A percentile compares a stretch with the other conserved stretches of the same genome.
Conservation (phyloP, 2,329 filamentous ascomycete species). For the Botryotinia calthae region DNA sequence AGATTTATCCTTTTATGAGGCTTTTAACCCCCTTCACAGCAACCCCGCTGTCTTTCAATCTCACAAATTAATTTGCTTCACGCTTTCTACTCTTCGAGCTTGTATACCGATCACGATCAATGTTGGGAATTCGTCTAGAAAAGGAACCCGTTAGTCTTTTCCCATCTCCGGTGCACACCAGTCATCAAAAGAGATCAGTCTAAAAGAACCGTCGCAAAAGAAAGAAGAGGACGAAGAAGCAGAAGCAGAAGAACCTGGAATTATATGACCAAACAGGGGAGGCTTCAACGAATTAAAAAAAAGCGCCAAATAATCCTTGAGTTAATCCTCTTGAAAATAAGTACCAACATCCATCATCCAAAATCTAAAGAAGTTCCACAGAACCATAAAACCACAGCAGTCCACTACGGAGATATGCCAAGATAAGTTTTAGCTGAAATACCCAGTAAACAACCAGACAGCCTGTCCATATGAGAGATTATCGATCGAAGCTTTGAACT, state of each 20-base stretch:
- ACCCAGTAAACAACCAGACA: not conserved
- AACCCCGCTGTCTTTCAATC: not conserved
- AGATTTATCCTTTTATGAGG: not conserved
- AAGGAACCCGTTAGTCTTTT: not conserved
- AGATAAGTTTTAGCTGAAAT: constrained; percentile 9
- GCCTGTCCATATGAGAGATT: not conserved
- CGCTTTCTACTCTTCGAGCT: not conserved
- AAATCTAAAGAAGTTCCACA: constrained; percentile 1
- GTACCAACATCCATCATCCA: constrained; percentile 3
- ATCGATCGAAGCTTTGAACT: not conserved
- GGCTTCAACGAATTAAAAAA: not conserved
- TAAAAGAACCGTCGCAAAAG: not conserved
- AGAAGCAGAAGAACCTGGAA: not conserved
- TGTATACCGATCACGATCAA: not conserved
- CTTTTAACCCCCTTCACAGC: not conserved
- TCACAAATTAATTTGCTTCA: not conserved
- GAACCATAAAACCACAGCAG: not conserved
- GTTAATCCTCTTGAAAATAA: constrained; percentile 9
- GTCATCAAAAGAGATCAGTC: not conserved
- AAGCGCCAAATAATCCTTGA: constrained; percentile 15
- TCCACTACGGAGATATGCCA: constrained; percentile 2
- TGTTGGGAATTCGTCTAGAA: not conserved
- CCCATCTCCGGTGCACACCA: not conserved
- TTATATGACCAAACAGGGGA: not conserved
- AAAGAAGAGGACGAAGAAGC: not conserved